Conservation (phyloP, 2,329 filamentous ascomycete species). For the Cryphonectria parasitica region DNA sequence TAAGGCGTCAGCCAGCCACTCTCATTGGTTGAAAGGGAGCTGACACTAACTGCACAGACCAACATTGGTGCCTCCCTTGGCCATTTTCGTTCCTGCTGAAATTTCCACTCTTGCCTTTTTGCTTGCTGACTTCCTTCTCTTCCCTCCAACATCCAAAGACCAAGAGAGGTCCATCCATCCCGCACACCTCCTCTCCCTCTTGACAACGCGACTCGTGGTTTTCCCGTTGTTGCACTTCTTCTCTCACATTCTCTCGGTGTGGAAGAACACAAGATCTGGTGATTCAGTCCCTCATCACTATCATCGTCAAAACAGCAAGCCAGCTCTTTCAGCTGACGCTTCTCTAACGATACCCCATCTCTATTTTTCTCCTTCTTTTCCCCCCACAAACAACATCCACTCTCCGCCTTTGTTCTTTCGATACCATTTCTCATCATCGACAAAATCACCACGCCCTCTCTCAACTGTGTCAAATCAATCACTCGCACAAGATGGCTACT, state of each 20-base stretch:
- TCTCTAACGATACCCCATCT: slow-evolving; percentile 9
- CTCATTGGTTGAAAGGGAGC: not conserved
- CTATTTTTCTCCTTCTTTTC: not conserved
- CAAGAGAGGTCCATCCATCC: not conserved
- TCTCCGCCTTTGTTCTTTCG: not conserved
- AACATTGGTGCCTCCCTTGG: slow-evolving; percentile 11
- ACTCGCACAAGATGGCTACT: slow-evolving; percentile 56
- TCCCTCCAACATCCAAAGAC: slow-evolving; percentile 2
- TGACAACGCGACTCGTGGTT: not conserved
- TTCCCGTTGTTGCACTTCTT: not conserved
- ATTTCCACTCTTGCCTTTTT: slow-evolving; percentile 7
- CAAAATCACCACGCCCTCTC: not conserved
- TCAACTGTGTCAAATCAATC: slow-evolving; percentile 10
- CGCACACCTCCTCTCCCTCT: not conserved
- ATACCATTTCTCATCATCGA: not conserved
- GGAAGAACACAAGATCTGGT: not conserved
- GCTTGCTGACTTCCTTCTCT: not conserved
- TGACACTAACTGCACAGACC: slow-evolving; percentile 12
- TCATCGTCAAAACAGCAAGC: not conserved
- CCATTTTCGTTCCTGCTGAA: slow-evolving; percentile 17
- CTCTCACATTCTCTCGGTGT: not conserved
- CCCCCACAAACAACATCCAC: not conserved
- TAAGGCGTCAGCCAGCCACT: not conserved
- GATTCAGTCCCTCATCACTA: not conserved
- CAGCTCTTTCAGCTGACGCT: not conserved